Conservation (phyloP, 2,329 filamentous ascomycete genomes). For the Fusarium poae region DNA sequence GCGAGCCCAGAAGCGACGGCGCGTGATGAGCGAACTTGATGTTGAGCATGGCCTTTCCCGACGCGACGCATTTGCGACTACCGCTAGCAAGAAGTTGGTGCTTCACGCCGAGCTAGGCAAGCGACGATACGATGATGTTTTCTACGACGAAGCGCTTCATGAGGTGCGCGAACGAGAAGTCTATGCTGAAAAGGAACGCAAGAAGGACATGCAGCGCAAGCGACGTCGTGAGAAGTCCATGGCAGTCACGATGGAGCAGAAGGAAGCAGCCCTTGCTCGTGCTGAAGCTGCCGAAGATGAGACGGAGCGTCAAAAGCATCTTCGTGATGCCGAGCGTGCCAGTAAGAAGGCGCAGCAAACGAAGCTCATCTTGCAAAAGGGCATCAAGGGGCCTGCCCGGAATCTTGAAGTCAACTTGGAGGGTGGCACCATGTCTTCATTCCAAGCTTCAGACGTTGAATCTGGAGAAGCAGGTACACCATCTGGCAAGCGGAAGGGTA, state of each 20-base stretch:
- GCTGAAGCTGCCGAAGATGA: constrained; percentile 85
- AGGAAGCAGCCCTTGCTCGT: constrained; percentile 83
- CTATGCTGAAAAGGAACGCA: constrained; percentile 96
- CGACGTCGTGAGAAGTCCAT: constrained; percentile 95
- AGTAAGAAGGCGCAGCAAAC: constrained; percentile 95
- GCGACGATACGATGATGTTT: constrained; percentile 79
- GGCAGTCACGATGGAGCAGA: constrained; percentile 91
- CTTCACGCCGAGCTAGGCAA: constrained; percentile 79
- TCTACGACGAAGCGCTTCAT: constrained; percentile 84
- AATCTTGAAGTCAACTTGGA: constrained; percentile 84
- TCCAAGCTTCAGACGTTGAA: constrained; percentile 75
- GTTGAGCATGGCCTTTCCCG: constrained; percentile 72
- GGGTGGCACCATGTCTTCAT: constrained; percentile 86
- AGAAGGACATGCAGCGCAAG: constrained; percentile 99
- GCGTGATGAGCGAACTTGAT: constrained; percentile 75
- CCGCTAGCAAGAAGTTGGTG: constrained; percentile 72
- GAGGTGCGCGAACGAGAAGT: constrained; percentile 92
- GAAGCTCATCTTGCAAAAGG: constrained; percentile 86
- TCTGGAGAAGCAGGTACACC: constrained; percentile 58
- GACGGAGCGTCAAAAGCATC: constrained; percentile 81
- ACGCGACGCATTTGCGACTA: constrained; percentile 69
- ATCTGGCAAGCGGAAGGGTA: constrained; percentile 55
- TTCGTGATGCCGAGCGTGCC: constrained; percentile 88
- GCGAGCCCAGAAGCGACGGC: constrained; percentile 74
- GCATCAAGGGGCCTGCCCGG: constrained; percentile 81